Conservation (phyloP, 2,329 filamentous ascomycete species). For the Fusarium floridanum region DNA sequence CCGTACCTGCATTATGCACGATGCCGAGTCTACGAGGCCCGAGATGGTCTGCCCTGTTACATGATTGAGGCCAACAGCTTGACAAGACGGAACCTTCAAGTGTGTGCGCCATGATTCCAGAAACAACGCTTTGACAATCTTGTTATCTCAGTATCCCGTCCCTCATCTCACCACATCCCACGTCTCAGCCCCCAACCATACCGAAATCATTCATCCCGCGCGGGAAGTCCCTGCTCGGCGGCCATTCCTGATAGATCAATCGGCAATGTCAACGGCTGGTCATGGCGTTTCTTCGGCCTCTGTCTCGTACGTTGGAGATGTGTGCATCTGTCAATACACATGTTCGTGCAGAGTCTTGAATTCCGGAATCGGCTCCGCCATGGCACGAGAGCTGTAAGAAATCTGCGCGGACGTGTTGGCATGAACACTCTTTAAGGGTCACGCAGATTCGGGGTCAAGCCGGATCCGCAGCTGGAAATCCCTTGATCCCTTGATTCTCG, state of each 20-base stretch:
- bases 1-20: slow-evolving; percentile 40
- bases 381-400: not conserved
- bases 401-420: not conserved
- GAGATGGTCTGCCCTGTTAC: slow-evolving; percentile 6
- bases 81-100: not conserved
- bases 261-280: slow-evolving; percentile 8
- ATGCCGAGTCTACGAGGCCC: slow-evolving; percentile 19
- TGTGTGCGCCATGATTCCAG: slow-evolving; percentile 14
- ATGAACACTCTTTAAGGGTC: not conserved
- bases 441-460: not conserved
- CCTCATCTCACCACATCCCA: slow-evolving; percentile 28
- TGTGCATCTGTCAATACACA: not conserved
- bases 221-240: slow-evolving; percentile 11
- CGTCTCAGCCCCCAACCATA: slow-evolving; percentile 22
- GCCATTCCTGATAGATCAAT: slow-evolving; percentile 22
- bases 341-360: not conserved
- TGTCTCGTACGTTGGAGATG: slow-evolving; percentile 12
- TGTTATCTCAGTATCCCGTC: slow-evolving; percentile 13
- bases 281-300: slow-evolving; percentile 11
- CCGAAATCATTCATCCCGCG: slow-evolving; percentile 13
- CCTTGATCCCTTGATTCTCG: slow-evolving; percentile 16
- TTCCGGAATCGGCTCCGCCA: not conserved
- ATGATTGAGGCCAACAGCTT: slow-evolving; percentile 1
- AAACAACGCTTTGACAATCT: slow-evolving; percentile 8
- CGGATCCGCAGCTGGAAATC: slow-evolving; percentile 31